Percentiles rank a stretch among this genome's conserved stretches.
phyloP scores from a whole-genome alignment of 2,329 filamentous ascomycete species.

The Pseudocercospora eumusae region DNA sequence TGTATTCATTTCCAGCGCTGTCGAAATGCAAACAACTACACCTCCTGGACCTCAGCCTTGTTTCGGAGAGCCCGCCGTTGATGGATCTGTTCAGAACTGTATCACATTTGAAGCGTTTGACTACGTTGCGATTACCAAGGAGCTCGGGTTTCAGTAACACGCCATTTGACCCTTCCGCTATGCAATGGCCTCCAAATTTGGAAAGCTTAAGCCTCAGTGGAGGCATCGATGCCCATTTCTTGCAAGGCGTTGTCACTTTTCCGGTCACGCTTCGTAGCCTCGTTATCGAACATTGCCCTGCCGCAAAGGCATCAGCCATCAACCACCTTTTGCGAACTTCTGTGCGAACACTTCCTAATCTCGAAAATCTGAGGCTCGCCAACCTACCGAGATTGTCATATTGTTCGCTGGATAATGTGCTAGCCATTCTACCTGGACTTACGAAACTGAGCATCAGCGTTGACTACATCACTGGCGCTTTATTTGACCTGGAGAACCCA shows the following conservation, averaged over 20 bases:
- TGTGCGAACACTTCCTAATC: constrained; percentile 31
- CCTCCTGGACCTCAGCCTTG: constrained; percentile 55
- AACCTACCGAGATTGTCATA: constrained; percentile 45
- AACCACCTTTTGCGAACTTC: constrained; percentile 42
- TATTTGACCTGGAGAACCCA: constrained; percentile 40
- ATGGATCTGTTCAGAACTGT: constrained; percentile 54
- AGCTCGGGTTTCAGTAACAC: constrained; percentile 38
- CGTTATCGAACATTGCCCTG: constrained; percentile 48
- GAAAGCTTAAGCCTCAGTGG: constrained; percentile 48
- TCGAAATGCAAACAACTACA: constrained; percentile 56
- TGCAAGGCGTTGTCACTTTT: constrained; percentile 40
- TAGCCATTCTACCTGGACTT: constrained; percentile 46
- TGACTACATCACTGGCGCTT: constrained; percentile 49
- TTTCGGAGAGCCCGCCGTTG: constrained; percentile 54
- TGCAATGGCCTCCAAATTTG: constrained; percentile 48
- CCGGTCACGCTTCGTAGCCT: constrained; percentile 42
- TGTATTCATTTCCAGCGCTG: constrained; percentile 59
- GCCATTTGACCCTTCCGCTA: constrained; percentile 20
- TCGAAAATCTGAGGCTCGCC: constrained; percentile 44
- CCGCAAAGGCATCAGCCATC: constrained; percentile 42
- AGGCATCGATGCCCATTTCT: constrained; percentile 47
- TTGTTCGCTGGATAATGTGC: constrained; percentile 44
- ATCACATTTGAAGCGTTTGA: constrained; percentile 48
- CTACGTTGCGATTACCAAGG: constrained; percentile 44
- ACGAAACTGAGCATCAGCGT: constrained; percentile 46